These are phyloP conservation scores for Penicillium digitatum DNA, from an alignment of 2,329 filamentous ascomycete genomes.

Conservation along the genomic window DNA sequence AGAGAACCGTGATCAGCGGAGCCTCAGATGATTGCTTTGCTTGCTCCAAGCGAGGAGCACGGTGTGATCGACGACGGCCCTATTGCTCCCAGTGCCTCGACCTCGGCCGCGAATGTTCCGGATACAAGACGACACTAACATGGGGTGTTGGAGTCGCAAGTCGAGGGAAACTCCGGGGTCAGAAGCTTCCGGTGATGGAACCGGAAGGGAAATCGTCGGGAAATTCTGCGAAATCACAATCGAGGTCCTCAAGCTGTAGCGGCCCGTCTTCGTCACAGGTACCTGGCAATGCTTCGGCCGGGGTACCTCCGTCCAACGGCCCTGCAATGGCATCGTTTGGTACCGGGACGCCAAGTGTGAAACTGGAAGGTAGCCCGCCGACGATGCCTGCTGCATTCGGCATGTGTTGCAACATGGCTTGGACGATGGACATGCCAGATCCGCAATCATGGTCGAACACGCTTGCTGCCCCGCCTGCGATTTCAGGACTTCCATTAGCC, in stretches of 20 bases:
- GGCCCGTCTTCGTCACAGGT: slow-evolving; percentile 9
- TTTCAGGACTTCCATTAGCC: slow-evolving; percentile 21
- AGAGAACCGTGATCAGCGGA: slow-evolving; percentile 81
- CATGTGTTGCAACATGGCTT: slow-evolving; percentile 15
- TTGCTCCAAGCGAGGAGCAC: slow-evolving; percentile 75
- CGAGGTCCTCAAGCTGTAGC: slow-evolving; percentile 7
- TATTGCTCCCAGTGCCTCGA: slow-evolving; percentile 96
- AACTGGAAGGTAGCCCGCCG: slow-evolving; percentile 7
- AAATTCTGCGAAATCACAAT: slow-evolving; percentile 11
- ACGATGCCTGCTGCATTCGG: slow-evolving; percentile 13
- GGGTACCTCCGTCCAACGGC: slow-evolving; percentile 1
- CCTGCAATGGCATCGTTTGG: slow-evolving; percentile 7
- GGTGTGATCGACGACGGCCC: slow-evolving; percentile 85
- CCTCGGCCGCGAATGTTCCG: slow-evolving; percentile 85
- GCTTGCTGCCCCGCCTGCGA: slow-evolving; percentile 15
- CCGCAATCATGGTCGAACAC: slow-evolving; percentile 21
- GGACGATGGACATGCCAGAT: slow-evolving; percentile 24
- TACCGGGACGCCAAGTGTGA: not conserved
- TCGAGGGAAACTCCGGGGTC: slow-evolving; percentile 84
- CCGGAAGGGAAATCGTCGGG: slow-evolving; percentile 43
- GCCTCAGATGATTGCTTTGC: slow-evolving; percentile 94
- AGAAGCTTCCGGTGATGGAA: slow-evolving; percentile 64
- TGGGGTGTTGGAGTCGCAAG: slow-evolving; percentile 96
- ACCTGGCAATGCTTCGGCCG: slow-evolving; percentile 3
- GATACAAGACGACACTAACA: slow-evolving; percentile 93